Conservation (phyloP, 371 early-diverging fungal genomes). For the Mucor indicus region DNA sequence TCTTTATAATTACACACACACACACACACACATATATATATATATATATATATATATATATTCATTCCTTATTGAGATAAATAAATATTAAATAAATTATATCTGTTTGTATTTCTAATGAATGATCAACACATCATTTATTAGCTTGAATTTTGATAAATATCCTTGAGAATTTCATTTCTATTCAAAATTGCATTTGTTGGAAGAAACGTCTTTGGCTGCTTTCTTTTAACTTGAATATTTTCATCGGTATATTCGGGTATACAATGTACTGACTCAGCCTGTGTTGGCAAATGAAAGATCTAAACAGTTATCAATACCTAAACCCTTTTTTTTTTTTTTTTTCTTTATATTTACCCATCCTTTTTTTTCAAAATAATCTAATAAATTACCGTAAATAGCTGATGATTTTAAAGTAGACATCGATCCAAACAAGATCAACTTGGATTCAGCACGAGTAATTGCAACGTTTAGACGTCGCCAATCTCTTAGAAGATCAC, state of each 20-base stretch:
- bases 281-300: not conserved
- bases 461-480: conserved; percentile 97
- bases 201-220: conserved; percentile 16
- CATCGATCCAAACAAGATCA: conserved; percentile 88
- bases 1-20: too few relatives aligned
- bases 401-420: conserved; percentile 60
- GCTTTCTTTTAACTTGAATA: not conserved
- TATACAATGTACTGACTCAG: not conserved
- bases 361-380: conserved; percentile 43
- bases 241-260: not conserved
- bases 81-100: too few relatives aligned
- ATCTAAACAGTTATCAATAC: not conserved
- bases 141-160: conserved; percentile 10
- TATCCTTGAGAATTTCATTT: conserved; percentile 21
- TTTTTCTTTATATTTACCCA: conserved; percentile 37
- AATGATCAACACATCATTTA: too few relatives aligned
- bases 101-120: too few relatives aligned
- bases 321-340: too few relatives aligned
- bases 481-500: conserved; percentile 90
- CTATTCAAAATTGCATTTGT: conserved; percentile 19
- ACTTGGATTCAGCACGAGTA: conserved; percentile 88
- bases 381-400: conserved; percentile 52
- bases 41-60: too few relatives aligned
- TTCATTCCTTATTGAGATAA: too few relatives aligned
- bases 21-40: too few relatives aligned